Evolutionary conservation across 495 filamentous ascomycete species (phyloP).

Genomic region (Xylaria cubensis): DNA sequence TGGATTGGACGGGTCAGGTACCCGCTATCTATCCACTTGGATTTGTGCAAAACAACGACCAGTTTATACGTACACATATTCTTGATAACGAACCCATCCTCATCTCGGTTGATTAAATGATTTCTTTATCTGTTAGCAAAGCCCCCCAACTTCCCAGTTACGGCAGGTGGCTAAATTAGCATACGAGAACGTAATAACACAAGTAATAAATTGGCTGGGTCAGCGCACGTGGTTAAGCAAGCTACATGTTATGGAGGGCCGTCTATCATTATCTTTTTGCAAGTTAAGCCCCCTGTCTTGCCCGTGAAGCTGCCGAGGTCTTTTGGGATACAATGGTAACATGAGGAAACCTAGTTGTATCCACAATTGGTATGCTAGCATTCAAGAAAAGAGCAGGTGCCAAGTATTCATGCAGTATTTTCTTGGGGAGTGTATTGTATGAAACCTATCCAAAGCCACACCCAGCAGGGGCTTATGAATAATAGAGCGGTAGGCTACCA

Average conservation of each 20-base stretch:
- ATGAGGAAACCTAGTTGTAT: not conserved
- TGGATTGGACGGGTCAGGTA: not conserved
- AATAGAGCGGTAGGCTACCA: not conserved
- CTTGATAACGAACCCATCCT: not conserved
- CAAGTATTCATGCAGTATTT: not conserved
- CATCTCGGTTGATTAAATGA: not conserved
- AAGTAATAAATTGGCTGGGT: not conserved
- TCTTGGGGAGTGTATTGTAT: not conserved
- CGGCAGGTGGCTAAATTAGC: not conserved
- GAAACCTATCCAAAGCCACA: not conserved
- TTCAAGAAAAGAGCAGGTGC: not conserved
- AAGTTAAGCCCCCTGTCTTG: too few species aligned
- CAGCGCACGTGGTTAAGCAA: conserved; percentile 9
- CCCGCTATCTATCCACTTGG: not conserved
- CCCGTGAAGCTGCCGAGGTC: not conserved
- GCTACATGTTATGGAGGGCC: not conserved
- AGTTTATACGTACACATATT: not conserved
- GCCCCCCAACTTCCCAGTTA: not conserved
- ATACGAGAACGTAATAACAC: not conserved
- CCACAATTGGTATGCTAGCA: not conserved
- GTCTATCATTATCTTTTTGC: not conserved
- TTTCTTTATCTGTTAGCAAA: not conserved
- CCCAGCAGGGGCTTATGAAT: not conserved
- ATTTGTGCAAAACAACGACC: not conserved
- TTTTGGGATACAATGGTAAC: not conserved